phyloP scores from a whole-genome alignment of 2,329 filamentous ascomycete genomes.

The Exophiala spinifera region DNA sequence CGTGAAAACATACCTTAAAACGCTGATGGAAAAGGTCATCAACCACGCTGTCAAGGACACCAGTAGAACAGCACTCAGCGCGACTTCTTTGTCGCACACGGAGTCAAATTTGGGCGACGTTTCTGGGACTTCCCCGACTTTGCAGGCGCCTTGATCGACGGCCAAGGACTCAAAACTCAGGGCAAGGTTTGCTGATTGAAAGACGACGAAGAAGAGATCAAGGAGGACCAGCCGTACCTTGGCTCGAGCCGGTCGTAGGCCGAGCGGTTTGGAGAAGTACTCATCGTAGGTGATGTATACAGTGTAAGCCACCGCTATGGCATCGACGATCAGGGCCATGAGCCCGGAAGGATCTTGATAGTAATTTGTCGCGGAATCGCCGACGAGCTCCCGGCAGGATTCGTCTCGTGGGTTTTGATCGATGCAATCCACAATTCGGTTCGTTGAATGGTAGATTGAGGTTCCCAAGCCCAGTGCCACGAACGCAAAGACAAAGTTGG shows the following conservation, averaged over 20 bases:
- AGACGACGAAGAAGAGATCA: constrained; percentile 94
- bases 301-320: constrained; percentile 83
- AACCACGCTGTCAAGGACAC: constrained; percentile 86
- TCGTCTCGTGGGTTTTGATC: constrained; percentile 23
- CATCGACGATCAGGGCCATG: constrained; percentile 86
- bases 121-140: constrained; percentile 42
- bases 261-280: constrained; percentile 89
- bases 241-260: constrained; percentile 74
- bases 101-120: constrained; percentile 32
- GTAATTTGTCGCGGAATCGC: constrained; percentile 25
- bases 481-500: constrained; percentile 77
- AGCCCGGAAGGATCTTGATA: constrained; percentile 71
- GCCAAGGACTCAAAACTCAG: constrained; percentile 82
- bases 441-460: constrained; percentile 65
- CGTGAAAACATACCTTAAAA: constrained; percentile 56
- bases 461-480: constrained; percentile 75
- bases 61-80: constrained; percentile 73
- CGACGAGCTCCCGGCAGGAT: constrained; percentile 14
- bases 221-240: constrained; percentile 88
- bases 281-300: constrained; percentile 95
- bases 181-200: constrained; percentile 89
- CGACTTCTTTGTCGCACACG: constrained; percentile 62
- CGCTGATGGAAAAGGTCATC: constrained; percentile 81
- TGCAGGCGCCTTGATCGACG: constrained; percentile 59
- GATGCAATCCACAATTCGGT: constrained; percentile 31